A percentile compares a stretch with the other conserved stretches of the same genome.
phyloP scores from a whole-genome alignment of 768 basidiomycete genomes.

The Lactifluus volemus region DNA sequence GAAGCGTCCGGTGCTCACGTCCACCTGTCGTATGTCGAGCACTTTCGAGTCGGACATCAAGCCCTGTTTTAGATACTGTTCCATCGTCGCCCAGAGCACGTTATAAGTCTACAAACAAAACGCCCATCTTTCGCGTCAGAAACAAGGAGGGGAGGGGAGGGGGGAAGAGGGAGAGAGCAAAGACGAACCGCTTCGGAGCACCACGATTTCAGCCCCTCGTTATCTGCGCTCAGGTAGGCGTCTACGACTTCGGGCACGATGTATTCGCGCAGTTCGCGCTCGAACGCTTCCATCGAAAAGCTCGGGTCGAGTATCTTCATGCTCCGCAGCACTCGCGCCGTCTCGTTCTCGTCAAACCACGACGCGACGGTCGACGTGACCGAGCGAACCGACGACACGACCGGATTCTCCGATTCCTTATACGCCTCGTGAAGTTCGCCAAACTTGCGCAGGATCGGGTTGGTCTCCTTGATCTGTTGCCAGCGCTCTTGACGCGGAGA shows the following conservation, averaged over 20 bases:
- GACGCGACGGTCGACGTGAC: constrained; percentile 81
- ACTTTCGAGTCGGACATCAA: constrained; percentile 89
- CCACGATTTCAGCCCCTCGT: constrained; percentile 80
- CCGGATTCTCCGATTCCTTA: constrained; percentile 89
- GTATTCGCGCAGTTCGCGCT: constrained; percentile 88
- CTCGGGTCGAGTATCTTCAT: constrained; percentile 84
- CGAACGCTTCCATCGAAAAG: constrained; percentile 81
- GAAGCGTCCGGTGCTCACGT: constrained; percentile 84
- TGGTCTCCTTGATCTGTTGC: constrained; percentile 72
- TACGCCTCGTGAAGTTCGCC: constrained; percentile 57
- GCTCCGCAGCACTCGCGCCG: constrained; percentile 83
- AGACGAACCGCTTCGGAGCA: constrained; percentile 86
- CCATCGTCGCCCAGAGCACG: constrained; percentile 97
- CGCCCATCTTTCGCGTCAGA: not conserved
- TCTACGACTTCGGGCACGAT: constrained; percentile 98
- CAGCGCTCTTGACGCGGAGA: constrained; percentile 72
- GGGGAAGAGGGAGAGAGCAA: not conserved
- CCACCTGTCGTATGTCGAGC: constrained; percentile 94
- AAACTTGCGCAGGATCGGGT: constrained; percentile 60
- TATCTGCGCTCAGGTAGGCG: constrained; percentile 87
- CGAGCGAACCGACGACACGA: constrained; percentile 70
- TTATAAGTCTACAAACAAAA: constrained; percentile 68
- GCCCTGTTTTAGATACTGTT: constrained; percentile 85
- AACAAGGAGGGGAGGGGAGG: not conserved
- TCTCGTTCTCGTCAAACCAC: constrained; percentile 97